Percentiles rank a stretch among this genome's conserved stretches.
Evolutionary conservation across 2,329 filamentous ascomycete species (phyloP).

Genomic region (Ophiocordyceps australis): DNA sequence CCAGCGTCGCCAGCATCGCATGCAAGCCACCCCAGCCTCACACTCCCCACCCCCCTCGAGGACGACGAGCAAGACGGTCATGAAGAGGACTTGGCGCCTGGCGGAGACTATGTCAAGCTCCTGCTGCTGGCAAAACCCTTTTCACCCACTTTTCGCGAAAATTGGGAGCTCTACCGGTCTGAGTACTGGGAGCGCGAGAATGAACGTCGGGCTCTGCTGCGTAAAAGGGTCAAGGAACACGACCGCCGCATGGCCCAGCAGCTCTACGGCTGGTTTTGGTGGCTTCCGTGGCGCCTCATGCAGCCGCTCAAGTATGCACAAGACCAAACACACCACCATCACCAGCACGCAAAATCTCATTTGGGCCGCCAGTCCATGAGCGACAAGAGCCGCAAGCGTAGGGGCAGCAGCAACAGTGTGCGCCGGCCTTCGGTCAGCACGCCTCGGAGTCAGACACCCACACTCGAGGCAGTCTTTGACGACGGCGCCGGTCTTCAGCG

Average conservation of each 20-base stretch:
- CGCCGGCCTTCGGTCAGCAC: constrained; percentile 33
- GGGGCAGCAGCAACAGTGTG: constrained; percentile 29
- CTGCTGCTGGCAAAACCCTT: constrained; percentile 88
- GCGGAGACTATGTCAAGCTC: constrained; percentile 83
- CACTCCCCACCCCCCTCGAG: constrained; percentile 22
- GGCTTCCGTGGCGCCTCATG: constrained; percentile 48
- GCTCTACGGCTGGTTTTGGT: constrained; percentile 66
- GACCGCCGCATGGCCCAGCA: constrained; percentile 51
- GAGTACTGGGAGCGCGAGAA: constrained; percentile 98
- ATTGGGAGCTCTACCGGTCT: constrained; percentile 86
- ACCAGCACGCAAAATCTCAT: constrained; percentile 8
- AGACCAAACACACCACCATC: constrained; percentile 8
- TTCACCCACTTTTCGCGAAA: constrained; percentile 82
- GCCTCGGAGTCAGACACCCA: constrained; percentile 29
- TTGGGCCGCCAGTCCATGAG: constrained; percentile 21
- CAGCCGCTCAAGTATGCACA: constrained; percentile 9
- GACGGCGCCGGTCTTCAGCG: constrained; percentile 21
- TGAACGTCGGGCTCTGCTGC: constrained; percentile 59
- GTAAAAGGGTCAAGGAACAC: constrained; percentile 48
- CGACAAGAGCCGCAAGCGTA: constrained; percentile 26
- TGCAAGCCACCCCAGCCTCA: constrained; percentile 23
- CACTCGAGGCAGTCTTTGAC: constrained; percentile 27
- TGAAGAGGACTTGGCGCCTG: constrained; percentile 79
- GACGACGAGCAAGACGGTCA: constrained; percentile 49
- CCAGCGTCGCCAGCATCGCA: too few species aligned